Base-by-base conservation (phyloP, 2,329 filamentous ascomycete genomes). In the Fusarium xyrophilum region DNA sequence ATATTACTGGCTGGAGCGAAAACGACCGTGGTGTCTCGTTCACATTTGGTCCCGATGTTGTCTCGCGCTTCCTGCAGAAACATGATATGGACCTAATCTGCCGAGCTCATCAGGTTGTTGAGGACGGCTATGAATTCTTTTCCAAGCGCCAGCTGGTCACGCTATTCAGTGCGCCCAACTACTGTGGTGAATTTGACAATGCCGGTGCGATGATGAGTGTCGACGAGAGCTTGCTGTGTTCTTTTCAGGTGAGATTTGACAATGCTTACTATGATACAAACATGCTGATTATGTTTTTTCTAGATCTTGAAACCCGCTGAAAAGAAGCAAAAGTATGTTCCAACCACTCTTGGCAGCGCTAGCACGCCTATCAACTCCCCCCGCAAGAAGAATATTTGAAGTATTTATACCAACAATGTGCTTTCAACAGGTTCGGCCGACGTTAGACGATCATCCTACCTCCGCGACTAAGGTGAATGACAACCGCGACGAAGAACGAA, bases 261-360 rank as follows among this genome's bases (percentile, higher is more conserved):
- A 35, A 43, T 13, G 17, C 27, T 40, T 8, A 15, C 19, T 14
- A 36, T 38, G 35, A 8, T 30, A 19, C 15, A 12, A 33, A n/a
- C 30, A 30, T 59, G 21, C 69, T 73, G 46, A 73, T 57, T 32
- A 30, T 19, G 36, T 15, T 28, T 28, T 17, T 33, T 56, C 30
- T 74, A 97, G 93, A 98, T 99, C 79, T 87, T 99, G 85, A 99
- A 98, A 86, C 96, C 96, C 78, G 96, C 96, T 82, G 96, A 99
- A 89, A 99, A 99, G 91, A 99, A 99, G 91, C 95, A 97, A 93
- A 98, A 98, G 94, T 98, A 97, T 86, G 94, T 96, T 79, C 87
- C 89, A 84, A 86, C 85, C 84, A 86, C 87, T 84, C 86, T 91
- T 82, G 89, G 87, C 83, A 86, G 86, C 83, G 63, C 67, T 67